Evolutionary conservation across 2,329 filamentous ascomycete species (phyloP), one percentile per base, ranked within the genome.

Genomic region (Hymenoscyphus infarciens): DNA sequence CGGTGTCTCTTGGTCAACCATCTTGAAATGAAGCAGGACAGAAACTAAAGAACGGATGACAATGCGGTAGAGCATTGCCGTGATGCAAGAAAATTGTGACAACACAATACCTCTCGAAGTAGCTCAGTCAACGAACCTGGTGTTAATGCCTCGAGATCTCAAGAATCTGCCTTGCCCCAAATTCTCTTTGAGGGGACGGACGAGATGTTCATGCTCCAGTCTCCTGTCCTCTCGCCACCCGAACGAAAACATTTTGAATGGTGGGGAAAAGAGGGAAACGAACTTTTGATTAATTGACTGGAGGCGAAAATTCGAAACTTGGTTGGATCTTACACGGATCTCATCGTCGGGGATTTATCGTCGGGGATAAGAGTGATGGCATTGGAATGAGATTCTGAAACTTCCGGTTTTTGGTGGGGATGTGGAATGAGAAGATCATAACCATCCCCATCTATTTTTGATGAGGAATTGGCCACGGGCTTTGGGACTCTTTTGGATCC

Each of bases 361-460:
- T n/a, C n/a, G n/a, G n/a, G n/a, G n/a, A n/a, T n/a, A n/a, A 52
- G 45, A 52, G 45, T 38, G 35, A 38, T 38, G 16, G 35, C 35
- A 38, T 38, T 38, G 35, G 35, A 38, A 38, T 15, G 35, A 38
- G 13, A 38, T 52, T 52, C 45, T 25, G 45, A 52, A 52, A 52
- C 45, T 52, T 52, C 45, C 45, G 45, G 45, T 52, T 52, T 11
- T 49, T n/a, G 42, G n/a, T n/a, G 42, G 42, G 42, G n/a, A 19
- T 7, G 45, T 52, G 45, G 45, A 52, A 38, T 38, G 13, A 38
- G 13, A 15, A 38, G 35, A 38, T 38, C 35, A 38, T 38, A 13
- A 16, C 11, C 31, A 33, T 35, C 35, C 35, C 35, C 35, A 38
- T 38, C 35, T 15, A 38, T 15, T 15, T 15, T 38, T 15, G 35